phyloP scores from a whole-genome alignment of 129 eudicot species.

The Solidago caesia region DNA sequence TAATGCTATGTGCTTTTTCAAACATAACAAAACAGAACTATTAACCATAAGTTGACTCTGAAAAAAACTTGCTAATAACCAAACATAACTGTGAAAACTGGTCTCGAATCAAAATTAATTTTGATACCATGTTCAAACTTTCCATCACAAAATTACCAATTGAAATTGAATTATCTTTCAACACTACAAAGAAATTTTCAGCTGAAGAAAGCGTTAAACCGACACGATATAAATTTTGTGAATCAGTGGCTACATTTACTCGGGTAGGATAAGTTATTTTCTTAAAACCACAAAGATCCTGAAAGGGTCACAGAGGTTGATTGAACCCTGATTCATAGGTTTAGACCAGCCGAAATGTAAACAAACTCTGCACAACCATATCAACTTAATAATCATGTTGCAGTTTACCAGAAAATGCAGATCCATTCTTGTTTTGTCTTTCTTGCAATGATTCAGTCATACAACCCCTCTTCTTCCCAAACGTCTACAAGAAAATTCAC shows the following conservation, averaged over 20 bases:
- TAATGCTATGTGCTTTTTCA: too few relatives aligned
- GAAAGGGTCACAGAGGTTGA: conserved; percentile 2
- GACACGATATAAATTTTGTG: conserved; percentile 7
- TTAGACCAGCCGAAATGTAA: conserved; percentile 20
- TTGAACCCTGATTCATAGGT: conserved; percentile 15
- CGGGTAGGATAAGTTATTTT: conserved; percentile 18
- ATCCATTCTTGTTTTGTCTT: background rate
- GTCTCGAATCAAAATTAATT: too few relatives aligned
- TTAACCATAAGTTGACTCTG: too few relatives aligned
- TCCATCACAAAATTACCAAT: too few relatives aligned
- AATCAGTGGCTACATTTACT: conserved; percentile 4
- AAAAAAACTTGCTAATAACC: too few relatives aligned
- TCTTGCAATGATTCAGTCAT: conserved; percentile 46
- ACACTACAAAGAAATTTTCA: too few relatives aligned
- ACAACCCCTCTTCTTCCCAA: conserved; percentile 93
- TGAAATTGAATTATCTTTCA: too few relatives aligned
- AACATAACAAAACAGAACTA: too few relatives aligned
- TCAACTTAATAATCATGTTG: conserved; percentile 24
- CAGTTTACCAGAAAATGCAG: conserved; percentile 23
- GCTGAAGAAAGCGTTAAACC: conserved; percentile 13
- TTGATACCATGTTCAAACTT: too few relatives aligned
- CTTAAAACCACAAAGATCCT: conserved; percentile 6
- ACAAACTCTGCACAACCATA: conserved; percentile 18
- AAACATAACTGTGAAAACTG: too few relatives aligned
- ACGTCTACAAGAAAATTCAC: conserved; percentile 79